phyloP scores from a whole-genome alignment of 148 eudicot species.

The Camellia sinensis region DNA sequence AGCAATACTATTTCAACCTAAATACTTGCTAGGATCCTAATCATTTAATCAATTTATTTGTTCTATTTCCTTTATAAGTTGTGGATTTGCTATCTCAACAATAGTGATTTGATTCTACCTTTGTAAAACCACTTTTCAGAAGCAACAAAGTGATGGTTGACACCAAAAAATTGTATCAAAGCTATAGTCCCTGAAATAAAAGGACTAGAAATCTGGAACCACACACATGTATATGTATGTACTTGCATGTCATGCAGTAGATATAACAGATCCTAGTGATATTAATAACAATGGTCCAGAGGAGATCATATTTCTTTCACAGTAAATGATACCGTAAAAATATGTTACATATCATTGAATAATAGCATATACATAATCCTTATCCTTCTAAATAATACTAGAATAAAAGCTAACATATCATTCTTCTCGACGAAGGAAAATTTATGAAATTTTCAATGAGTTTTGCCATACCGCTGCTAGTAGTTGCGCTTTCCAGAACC shows the following conservation, averaged over 20 bases:
- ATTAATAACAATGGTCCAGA: not conserved
- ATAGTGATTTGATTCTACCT: too few relatives aligned
- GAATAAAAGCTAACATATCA: not conserved
- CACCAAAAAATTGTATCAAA: not conserved
- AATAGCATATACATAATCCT: not conserved
- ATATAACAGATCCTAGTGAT: not conserved
- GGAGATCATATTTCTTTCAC: not conserved
- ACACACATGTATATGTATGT: not conserved
- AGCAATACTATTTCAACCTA: too few relatives aligned
- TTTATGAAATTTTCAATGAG: not conserved
- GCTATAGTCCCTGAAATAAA: not conserved
- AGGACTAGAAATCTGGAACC: not conserved
- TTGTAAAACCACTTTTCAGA: too few relatives aligned
- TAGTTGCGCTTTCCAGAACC: slow-evolving; percentile 84
- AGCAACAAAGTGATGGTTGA: not conserved
- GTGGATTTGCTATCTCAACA: too few relatives aligned
- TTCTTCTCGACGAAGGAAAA: not conserved
- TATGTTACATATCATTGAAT: not conserved
- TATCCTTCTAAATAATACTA: not conserved
- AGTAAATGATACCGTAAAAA: not conserved
- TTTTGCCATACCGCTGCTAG: slow-evolving; percentile 68
- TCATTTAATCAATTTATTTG: too few relatives aligned
- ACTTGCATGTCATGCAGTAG: not conserved
- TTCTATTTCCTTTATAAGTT: too few relatives aligned
- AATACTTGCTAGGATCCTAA: too few relatives aligned